Base-by-base conservation (phyloP, 2,329 filamentous ascomycete species). In the Exophiala alcalophila region DNA sequence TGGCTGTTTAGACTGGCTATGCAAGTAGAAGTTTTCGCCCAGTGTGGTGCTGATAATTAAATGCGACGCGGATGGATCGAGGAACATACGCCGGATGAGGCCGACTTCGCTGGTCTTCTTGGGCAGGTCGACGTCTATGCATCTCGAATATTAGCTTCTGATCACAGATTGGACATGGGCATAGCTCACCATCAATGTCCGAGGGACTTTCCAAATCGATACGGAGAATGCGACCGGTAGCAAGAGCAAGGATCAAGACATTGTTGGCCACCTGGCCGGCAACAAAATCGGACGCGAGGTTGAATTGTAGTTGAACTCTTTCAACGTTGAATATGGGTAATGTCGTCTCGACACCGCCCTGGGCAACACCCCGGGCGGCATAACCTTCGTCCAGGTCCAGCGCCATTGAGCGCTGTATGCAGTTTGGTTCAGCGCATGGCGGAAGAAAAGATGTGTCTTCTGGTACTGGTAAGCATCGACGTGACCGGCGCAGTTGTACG, bases 201-300 rank as follows among this genome's bases (percentile, higher is more conserved):
- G 90, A 87, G 4, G 92, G 86, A 59, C 84, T 86, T 65, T 96
- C 89, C 37, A 97, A 72, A 63, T 97, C 92, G 64, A 98, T 98
- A 48, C 92, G 81, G 47, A 98, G 72, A 52, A 98, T 92, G 57
- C 91, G 84, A 36, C 89, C 88, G 45, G 91, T 96, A 4, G 89
- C 91, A 25, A 98, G 77, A 27, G 92, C 92, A 37, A 98, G 74
- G 15, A 97, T 82, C 44, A 98, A 77, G 49, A 97, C 90, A 72
- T 98, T 96, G 67, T 98, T 97, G 53, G 91, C 90, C 42, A 97
- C 91, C 66, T 96, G 90, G 27, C 90, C 90, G 12, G 92, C 90
- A 33, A 95, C 92, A 62, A 98, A 97, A 66, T 96, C 87, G 54
- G 91, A 89, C 2, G 91, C 87, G 59, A 97, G 84, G 47, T 87